These are phyloP conservation scores for Gremmenia infestans DNA, from an alignment of 2,329 filamentous ascomycete genomes.

Conservation along the genomic window DNA sequence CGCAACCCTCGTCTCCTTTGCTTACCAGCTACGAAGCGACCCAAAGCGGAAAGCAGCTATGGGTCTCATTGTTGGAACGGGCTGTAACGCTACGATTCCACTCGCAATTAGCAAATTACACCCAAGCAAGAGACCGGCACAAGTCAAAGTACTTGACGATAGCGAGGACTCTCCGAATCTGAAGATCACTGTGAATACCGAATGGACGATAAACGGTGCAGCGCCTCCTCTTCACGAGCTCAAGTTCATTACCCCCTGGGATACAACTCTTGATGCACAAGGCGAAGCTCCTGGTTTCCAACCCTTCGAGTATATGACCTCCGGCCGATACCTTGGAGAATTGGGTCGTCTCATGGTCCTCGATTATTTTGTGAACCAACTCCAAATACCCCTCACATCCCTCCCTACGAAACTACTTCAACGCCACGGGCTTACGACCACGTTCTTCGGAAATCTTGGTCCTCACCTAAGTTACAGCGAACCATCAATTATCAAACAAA, in stretches of 20 bases:
- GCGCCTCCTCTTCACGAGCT: slow-evolving; percentile 60
- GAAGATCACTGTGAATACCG: slow-evolving; percentile 76
- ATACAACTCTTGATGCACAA: slow-evolving; percentile 58
- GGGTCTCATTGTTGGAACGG: slow-evolving; percentile 78
- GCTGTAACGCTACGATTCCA: slow-evolving; percentile 75
- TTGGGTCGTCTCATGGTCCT: slow-evolving; percentile 72
- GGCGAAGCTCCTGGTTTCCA: slow-evolving; percentile 80
- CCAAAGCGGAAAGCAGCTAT: slow-evolving; percentile 63
- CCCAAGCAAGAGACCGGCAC: slow-evolving; percentile 52
- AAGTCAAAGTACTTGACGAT: slow-evolving; percentile 44
- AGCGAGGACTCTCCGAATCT: slow-evolving; percentile 43
- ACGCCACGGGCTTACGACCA: slow-evolving; percentile 52
- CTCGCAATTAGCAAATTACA: slow-evolving; percentile 60
- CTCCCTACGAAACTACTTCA: slow-evolving; percentile 19
- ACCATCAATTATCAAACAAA: slow-evolving; percentile 40
- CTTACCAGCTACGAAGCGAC: slow-evolving; percentile 62
- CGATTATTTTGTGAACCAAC: slow-evolving; percentile 66
- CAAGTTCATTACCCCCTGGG: slow-evolving; percentile 65
- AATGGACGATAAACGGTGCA: slow-evolving; percentile 77
- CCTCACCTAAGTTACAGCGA: slow-evolving; percentile 41
- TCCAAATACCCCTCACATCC: slow-evolving; percentile 12
- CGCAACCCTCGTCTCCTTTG: slow-evolving; percentile 71
- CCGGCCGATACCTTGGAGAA: slow-evolving; percentile 88
- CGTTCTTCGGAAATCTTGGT: slow-evolving; percentile 66
- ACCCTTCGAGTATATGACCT: slow-evolving; percentile 96